These are phyloP conservation scores for Podospora comata DNA, from an alignment of 495 filamentous ascomycete genomes.

Conservation along the genomic window DNA sequence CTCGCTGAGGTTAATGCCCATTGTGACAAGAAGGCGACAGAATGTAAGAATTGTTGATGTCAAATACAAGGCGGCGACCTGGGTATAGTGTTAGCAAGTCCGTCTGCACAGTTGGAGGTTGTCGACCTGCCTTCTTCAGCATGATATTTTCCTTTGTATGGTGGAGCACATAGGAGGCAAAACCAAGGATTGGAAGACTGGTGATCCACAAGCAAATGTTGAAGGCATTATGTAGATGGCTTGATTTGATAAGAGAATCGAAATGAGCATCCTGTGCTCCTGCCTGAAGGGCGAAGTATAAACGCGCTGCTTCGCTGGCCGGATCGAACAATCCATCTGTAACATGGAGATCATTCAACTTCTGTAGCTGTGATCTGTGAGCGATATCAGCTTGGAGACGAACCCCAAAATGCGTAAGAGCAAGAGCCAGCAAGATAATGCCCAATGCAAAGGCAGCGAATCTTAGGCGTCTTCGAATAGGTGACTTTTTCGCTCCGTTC, in stretches of 20 bases:
- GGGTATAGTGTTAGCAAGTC: background rate
- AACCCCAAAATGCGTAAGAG: conserved; percentile 9
- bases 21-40: conserved; percentile 13
- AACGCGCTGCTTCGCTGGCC: background rate
- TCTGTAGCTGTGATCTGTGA: too few relatives aligned
- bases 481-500: background rate
- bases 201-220: conserved; percentile 24
- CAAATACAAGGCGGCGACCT: conserved; percentile 21
- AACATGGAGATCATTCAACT: too few relatives aligned
- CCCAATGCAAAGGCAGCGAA: conserved; percentile 7
- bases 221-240: background rate
- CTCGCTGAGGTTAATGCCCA: conserved; percentile 12
- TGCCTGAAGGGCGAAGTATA: background rate
- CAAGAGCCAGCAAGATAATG: conserved; percentile 16
- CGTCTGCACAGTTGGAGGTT: background rate
- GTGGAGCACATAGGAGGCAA: conserved; percentile 15
- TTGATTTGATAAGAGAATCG: background rate
- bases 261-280: background rate
- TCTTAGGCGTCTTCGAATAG: conserved; percentile 6
- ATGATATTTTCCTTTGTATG: conserved; percentile 6
- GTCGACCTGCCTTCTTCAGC: conserved; percentile 14
- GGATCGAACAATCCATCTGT: too few relatives aligned
- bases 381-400: background rate
- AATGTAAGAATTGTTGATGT: conserved; percentile 18
- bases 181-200: conserved; percentile 13